These are phyloP conservation scores for Tetrapisispora namnaoensis DNA, from an alignment of 805 yeast genomes.

Conservation along the genomic window DNA sequence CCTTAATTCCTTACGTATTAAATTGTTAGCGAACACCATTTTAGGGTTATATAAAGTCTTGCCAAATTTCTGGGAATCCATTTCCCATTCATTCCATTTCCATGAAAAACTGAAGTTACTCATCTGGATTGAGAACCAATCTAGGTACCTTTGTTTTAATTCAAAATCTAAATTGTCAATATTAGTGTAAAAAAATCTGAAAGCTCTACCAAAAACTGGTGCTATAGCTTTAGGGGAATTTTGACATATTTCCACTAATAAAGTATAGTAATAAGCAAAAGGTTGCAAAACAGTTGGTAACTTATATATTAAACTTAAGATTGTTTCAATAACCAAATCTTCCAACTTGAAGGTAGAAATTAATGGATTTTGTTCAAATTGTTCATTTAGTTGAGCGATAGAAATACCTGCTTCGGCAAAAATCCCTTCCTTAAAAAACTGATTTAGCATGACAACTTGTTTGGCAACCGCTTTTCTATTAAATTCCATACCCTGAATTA, in stretches of 20 bases:
- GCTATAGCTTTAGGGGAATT: slow-evolving; percentile 78
- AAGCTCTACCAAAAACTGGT: slow-evolving; percentile 88
- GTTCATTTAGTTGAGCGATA: slow-evolving; percentile 52
- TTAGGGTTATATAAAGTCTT: slow-evolving; percentile 56
- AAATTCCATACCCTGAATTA: slow-evolving; percentile 73
- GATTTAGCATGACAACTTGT: slow-evolving; percentile 65
- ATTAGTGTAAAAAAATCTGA: slow-evolving; percentile 68
- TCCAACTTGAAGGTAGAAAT: slow-evolving; percentile 82
- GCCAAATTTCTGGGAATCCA: slow-evolving; percentile 40
- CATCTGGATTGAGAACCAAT: slow-evolving; percentile 90
- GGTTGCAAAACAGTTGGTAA: slow-evolving; percentile 60
- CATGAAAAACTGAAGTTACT: slow-evolving; percentile 91
- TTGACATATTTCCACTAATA: slow-evolving; percentile 78
- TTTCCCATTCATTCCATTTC: slow-evolving; percentile 96
- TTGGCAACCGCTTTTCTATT: slow-evolving; percentile 81
- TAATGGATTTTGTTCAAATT: slow-evolving; percentile 32
- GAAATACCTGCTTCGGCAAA: slow-evolving; percentile 70
- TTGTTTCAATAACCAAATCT: slow-evolving; percentile 76
- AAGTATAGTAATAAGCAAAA: slow-evolving; percentile 70
- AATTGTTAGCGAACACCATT: slow-evolving; percentile 60
- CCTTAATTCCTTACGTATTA: slow-evolving; percentile 75
- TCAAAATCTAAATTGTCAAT: slow-evolving; percentile 66
- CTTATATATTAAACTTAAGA: slow-evolving; percentile 66
- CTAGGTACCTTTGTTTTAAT: slow-evolving; percentile 58
- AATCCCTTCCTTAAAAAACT: slow-evolving; percentile 55